Evolutionary conservation across 179 eudicot species (phyloP), one percentile per base, ranked within the genome.

Genomic region (Silene coronaria): DNA sequence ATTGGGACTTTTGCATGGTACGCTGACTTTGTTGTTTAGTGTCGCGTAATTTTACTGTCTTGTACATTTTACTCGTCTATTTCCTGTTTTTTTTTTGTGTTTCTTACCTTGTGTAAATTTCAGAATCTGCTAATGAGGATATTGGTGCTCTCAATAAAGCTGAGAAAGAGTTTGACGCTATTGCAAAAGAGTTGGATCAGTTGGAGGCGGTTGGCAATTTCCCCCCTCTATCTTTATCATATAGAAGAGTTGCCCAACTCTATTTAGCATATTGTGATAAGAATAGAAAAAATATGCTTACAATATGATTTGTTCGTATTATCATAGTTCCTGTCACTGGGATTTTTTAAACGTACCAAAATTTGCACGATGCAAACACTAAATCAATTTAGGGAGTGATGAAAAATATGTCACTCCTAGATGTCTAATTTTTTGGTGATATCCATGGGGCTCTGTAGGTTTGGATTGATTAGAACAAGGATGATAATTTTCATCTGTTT

Each of bases 61-160:
- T 67, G 53, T 53, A 70, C 48, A 28, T 13, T 32, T 71, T 19
- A 30, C 42, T 80, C 34, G 65, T 58, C 13, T 26, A 21, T 36
- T 58, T 46, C 55, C 61, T 62, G 23, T 71, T 82, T 55, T 36
- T 26, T 26, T n/a, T 10, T 19, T 48, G 19, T 21, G n/a, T 73
- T 62, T 64, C 22, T 71, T 67, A 46, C 73, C 74, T 26, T 58
- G 28, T 69, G 30, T 42, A 67, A 46, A 48, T 73, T 87, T 75
- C 75, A 95, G 99, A 88, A 77, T 95, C 94, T 21, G 91, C 95
- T 34, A 92, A 88, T 76, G 83, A 73, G 78, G 97, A 90, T 55
- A 79, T 89, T 70, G 84, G 76, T 69, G 95, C 89, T 74, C 76
- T 88, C 73, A 84, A 83, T 75, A 82, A 83, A 76, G 99, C 90